These are phyloP conservation scores for Aspergillus ochraceus DNA, from an alignment of 2,329 filamentous ascomycete genomes.

Conservation along the genomic window DNA sequence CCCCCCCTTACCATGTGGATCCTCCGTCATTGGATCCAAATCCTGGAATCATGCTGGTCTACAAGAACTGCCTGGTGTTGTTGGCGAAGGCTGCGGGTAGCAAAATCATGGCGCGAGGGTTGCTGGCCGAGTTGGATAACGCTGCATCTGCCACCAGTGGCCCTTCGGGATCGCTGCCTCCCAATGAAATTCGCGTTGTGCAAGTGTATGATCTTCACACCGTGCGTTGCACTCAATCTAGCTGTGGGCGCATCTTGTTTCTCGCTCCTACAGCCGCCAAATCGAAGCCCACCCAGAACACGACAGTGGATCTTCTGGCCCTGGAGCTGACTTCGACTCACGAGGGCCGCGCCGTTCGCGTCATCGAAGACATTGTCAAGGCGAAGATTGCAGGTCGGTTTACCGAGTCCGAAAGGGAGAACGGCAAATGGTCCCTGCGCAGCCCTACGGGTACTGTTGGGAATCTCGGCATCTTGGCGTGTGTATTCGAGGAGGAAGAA, in stretches of 20 bases:
- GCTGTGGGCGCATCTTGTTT: constrained; percentile 40
- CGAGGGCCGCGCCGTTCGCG: constrained; percentile 72
- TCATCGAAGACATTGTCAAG: constrained; percentile 83
- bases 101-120: constrained; percentile 69
- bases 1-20: constrained; percentile 65
- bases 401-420: constrained; percentile 77
- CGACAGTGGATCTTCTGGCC: constrained; percentile 55
- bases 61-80: constrained; percentile 77
- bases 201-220: constrained; percentile 70
- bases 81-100: constrained; percentile 68
- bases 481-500: constrained; percentile 43
- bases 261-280: constrained; percentile 31
- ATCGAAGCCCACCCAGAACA: constrained; percentile 21
- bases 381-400: constrained; percentile 84
- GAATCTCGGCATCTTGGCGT: constrained; percentile 54
- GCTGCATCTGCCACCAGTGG: constrained; percentile 58
- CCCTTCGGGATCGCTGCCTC: constrained; percentile 22
- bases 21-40: constrained; percentile 45
- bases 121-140: constrained; percentile 83
- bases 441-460: constrained; percentile 62
- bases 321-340: constrained; percentile 74
- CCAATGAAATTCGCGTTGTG: constrained; percentile 72
- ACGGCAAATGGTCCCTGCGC: constrained; percentile 76
- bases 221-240: constrained; percentile 63
- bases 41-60: constrained; percentile 75